Percentiles rank a stretch among this genome's conserved stretches.
These are phyloP conservation scores for Trichosporon ovoides DNA, from an alignment of 1,284 basidiomycete species.

Conservation along the genomic window DNA sequence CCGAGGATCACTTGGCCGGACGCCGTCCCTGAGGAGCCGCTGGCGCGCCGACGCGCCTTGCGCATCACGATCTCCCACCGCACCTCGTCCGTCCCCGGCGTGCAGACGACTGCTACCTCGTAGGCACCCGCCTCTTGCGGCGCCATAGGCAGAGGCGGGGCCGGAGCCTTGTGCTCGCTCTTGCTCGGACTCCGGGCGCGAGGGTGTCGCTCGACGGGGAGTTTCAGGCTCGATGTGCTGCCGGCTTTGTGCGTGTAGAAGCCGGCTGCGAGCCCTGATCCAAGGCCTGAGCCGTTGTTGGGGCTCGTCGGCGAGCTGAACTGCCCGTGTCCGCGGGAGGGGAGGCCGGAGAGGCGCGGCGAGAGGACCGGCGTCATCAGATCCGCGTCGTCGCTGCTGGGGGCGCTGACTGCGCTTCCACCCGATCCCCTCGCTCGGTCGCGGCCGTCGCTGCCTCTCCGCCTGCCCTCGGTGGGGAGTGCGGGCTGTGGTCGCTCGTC, in stretches of 20 bases:
- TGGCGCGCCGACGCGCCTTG: not conserved
- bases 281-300: not conserved
- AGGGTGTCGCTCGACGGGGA: not conserved
- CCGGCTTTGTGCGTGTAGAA: not conserved
- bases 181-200: not conserved
- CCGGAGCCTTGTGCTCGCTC: not conserved
- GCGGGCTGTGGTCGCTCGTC: not conserved
- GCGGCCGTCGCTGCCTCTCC: not conserved
- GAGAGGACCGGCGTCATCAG: not conserved
- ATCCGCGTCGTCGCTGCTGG: not conserved
- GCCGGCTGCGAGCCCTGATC: not conserved
- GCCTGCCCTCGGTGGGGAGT: not conserved
- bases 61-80: constrained; percentile 37
- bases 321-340: not conserved
- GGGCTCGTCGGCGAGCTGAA: not conserved
- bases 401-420: not conserved
- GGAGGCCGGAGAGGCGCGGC: not conserved
- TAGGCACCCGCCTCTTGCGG: constrained; percentile 19
- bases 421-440: not conserved
- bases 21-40: not conserved
- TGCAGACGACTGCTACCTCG: constrained; percentile 31
- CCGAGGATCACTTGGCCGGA: not conserved
- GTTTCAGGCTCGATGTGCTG: not conserved
- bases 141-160: not conserved
- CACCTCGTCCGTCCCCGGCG: constrained; percentile 27